These are phyloP conservation scores for Trifolium dubium DNA, from an alignment of 306 rosid species.

Conservation along the genomic window DNA sequence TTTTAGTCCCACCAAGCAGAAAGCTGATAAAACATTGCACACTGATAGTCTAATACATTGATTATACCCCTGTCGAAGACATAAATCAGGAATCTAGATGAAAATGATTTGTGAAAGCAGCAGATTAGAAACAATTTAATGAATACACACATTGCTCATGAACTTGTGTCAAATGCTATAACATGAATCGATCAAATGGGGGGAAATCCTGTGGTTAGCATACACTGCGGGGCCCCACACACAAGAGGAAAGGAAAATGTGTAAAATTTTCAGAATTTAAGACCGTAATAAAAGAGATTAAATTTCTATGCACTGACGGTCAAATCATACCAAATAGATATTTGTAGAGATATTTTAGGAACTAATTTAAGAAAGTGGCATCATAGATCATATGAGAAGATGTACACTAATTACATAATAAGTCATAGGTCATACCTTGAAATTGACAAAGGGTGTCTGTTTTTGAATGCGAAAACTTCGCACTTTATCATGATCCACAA, in stretches of 20 bases:
- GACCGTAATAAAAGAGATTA: too few relatives aligned
- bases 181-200: neutral
- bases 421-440: conserved; percentile 65
- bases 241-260: conserved; percentile 1
- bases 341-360: too few relatives aligned
- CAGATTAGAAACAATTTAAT: conserved; percentile 1
- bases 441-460: conserved; percentile 61
- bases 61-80: neutral
- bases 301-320: too few relatives aligned
- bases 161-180: conserved; percentile 1
- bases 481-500: conserved; percentile 96
- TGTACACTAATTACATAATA: conserved; percentile 12
- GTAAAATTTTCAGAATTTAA: neutral
- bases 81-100: neutral
- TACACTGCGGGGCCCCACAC: neutral
- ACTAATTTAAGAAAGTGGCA: too few relatives aligned
- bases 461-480: conserved; percentile 77
- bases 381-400: too few relatives aligned
- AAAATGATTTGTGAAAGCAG: neutral
- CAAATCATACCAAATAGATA: too few relatives aligned
- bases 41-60: neutral
- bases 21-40: conserved; percentile 7
- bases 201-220: neutral
- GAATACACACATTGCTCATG: neutral
- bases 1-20: neutral